phyloP scores from a whole-genome alignment of 2,329 filamentous ascomycete genomes.

The Piedraia hortae region DNA sequence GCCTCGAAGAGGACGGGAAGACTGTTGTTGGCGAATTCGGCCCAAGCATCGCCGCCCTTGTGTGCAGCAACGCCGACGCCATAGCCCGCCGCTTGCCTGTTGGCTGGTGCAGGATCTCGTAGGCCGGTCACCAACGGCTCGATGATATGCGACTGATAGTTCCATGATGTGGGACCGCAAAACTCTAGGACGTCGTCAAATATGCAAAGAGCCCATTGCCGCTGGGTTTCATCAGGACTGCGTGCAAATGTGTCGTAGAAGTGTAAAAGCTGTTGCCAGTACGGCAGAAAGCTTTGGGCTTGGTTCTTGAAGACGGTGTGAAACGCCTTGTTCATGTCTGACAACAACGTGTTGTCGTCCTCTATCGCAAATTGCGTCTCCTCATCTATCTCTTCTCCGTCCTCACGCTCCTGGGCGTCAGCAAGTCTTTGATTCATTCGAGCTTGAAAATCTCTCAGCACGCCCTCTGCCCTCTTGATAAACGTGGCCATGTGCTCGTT shows the following conservation, averaged over 20 bases:
- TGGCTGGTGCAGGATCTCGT: constrained; percentile 61
- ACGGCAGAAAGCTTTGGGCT: constrained; percentile 51
- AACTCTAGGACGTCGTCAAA: constrained; percentile 97
- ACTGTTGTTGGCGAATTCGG: constrained; percentile 57
- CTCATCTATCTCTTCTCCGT: constrained; percentile 45
- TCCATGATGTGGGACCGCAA: constrained; percentile 66
- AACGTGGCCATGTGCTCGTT: constrained; percentile 60
- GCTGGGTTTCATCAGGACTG: constrained; percentile 69
- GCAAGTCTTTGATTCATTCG: constrained; percentile 63
- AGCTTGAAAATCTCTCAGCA: constrained; percentile 76
- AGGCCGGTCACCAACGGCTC: constrained; percentile 69
- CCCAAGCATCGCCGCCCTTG: constrained; percentile 66
- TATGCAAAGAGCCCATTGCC: constrained; percentile 97
- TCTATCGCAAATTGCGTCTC: constrained; percentile 78
- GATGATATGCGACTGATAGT: constrained; percentile 64
- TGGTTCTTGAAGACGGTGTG: constrained; percentile 98
- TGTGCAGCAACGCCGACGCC: constrained; percentile 89
- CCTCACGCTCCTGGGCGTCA: constrained; percentile 59
- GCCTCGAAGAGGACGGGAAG: constrained; percentile 66
- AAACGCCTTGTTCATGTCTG: constrained; percentile 99
- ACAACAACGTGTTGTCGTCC: constrained; percentile 85
- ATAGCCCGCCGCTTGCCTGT: constrained; percentile 85
- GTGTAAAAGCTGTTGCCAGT: constrained; percentile 63
- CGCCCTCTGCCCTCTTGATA: constrained; percentile 59
- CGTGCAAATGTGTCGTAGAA: constrained; percentile 71